Percentiles rank a stretch among this genome's conserved stretches.
Conservation (phyloP, 257 asterid species). For the Solanum boliviense region DNA sequence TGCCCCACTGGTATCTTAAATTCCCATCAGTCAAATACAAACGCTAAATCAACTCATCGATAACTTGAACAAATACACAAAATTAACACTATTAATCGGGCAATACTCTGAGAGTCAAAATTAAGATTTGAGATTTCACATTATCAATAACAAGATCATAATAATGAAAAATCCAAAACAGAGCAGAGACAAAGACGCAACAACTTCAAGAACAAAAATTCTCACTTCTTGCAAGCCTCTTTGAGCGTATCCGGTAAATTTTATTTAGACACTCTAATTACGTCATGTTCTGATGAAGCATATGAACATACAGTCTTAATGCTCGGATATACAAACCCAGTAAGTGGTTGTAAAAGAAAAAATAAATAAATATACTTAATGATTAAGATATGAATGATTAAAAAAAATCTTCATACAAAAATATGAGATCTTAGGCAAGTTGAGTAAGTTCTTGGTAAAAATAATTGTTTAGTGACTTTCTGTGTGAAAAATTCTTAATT, state of each 20-base stretch:
- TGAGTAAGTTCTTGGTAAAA: background rate
- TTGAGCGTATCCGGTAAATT: no score
- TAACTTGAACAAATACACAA: background rate
- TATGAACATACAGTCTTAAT: background rate
- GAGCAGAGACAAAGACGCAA: background rate
- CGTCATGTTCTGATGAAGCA: no score
- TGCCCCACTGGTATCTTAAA: background rate
- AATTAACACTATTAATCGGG: background rate
- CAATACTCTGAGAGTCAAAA: background rate
- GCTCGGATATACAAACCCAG: no score
- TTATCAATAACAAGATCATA: background rate
- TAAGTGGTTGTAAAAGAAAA: no score
- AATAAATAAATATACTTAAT: background rate
- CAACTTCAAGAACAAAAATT: background rate
- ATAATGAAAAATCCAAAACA: background rate
- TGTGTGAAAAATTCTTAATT: background rate
- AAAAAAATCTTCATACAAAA: background rate
- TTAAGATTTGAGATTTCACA: background rate
- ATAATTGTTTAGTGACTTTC: background rate
- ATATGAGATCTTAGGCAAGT: background rate
- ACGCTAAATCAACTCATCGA: no score
- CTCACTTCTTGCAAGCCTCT: background rate
- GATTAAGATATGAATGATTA: background rate
- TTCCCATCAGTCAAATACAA: background rate
- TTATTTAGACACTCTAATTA: no score